A percentile compares a stretch with the other conserved stretches of the same genome.
These are phyloP conservation scores for Aspergillus pseudonomiae DNA, from an alignment of 2,329 filamentous ascomycete species.

Conservation along the genomic window DNA sequence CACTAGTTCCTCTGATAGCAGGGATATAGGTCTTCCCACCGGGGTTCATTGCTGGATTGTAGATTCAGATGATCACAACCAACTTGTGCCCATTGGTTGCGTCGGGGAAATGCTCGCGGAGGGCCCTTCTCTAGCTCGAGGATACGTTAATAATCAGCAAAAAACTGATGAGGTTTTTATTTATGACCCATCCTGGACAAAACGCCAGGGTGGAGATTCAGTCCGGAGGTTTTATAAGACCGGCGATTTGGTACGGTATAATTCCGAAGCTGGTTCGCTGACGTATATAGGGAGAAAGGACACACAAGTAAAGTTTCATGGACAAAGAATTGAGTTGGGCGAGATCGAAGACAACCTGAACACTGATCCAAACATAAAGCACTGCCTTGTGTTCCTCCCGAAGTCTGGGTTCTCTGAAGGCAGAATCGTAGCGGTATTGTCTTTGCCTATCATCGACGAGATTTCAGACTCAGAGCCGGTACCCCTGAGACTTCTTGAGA, in stretches of 20 bases:
- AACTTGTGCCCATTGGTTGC: conserved; percentile 46
- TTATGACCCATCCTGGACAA: conserved; percentile 57
- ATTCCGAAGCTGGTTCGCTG: conserved; percentile 39
- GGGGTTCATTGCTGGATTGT: conserved; percentile 45
- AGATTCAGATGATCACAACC: conserved; percentile 42
- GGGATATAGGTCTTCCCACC: conserved; percentile 39
- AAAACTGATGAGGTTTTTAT: conserved; percentile 65
- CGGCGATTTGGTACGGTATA: conserved; percentile 44
- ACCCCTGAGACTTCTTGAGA: conserved; percentile 30
- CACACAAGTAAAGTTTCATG: conserved; percentile 68
- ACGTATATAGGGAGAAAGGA: conserved; percentile 63
- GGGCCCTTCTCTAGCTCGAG: conserved; percentile 61
- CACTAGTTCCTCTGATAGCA: conserved; percentile 33
- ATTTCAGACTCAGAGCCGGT: conserved; percentile 21
- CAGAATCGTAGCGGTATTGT: conserved; percentile 37
- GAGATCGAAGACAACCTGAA: conserved; percentile 51
- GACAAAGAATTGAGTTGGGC: conserved; percentile 65
- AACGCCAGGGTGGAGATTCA: conserved; percentile 34
- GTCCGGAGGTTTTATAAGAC: conserved; percentile 45
- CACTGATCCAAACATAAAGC: conserved; percentile 34
- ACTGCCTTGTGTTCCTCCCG: conserved; percentile 40
- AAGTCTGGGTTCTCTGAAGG: conserved; percentile 38
- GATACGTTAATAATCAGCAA: conserved; percentile 61
- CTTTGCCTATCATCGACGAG: conserved; percentile 26
- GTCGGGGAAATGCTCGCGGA: conserved; percentile 43